A percentile compares a stretch with the other conserved stretches of the same genome.
phyloP scores from a whole-genome alignment of 164 flowering plant genomes.

The Cinnamomum chago region DNA sequence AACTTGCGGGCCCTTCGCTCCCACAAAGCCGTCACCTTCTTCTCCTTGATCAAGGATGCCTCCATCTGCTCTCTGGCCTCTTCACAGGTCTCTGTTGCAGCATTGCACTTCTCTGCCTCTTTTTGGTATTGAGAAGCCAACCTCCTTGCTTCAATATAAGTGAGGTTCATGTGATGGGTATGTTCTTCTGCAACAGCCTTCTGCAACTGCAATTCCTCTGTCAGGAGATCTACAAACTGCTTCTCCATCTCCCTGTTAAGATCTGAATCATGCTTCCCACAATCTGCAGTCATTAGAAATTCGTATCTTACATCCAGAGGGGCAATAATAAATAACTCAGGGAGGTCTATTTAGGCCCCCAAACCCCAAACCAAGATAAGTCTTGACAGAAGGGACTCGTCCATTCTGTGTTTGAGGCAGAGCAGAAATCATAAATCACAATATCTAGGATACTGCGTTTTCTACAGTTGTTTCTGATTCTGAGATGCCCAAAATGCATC shows the following conservation, averaged over 20 bases:
- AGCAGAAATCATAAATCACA: too few species aligned
- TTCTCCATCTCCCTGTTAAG: slow-evolving; percentile 83
- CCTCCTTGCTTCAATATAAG: slow-evolving; percentile 68
- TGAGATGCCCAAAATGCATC: too few species aligned
- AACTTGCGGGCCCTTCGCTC: slow-evolving; percentile 65
- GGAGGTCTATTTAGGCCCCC: neutral
- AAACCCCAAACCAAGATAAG: neutral
- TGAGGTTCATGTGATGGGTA: slow-evolving; percentile 58
- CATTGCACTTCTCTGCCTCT: slow-evolving; percentile 87
- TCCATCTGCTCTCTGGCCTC: slow-evolving; percentile 71
- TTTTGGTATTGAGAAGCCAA: slow-evolving; percentile 73
- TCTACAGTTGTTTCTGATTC: too few species aligned
- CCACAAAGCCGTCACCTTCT: slow-evolving; percentile 69
- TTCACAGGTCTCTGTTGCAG: slow-evolving; percentile 91
- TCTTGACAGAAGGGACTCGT: neutral
- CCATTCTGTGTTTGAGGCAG: neutral
- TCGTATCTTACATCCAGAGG: neutral
- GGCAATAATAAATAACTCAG: neutral
- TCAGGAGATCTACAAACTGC: slow-evolving; percentile 74
- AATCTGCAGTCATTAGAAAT: slow-evolving; percentile 37
- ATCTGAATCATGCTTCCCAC: slow-evolving; percentile 82
- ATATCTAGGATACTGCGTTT: too few species aligned
- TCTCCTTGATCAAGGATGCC: slow-evolving; percentile 60
- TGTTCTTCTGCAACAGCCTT: slow-evolving; percentile 62
- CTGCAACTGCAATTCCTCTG: slow-evolving; percentile 78